Evolutionary conservation across 2,329 filamentous ascomycete genomes (phyloP).

Genomic region (Trematosphaeria pertusa): DNA sequence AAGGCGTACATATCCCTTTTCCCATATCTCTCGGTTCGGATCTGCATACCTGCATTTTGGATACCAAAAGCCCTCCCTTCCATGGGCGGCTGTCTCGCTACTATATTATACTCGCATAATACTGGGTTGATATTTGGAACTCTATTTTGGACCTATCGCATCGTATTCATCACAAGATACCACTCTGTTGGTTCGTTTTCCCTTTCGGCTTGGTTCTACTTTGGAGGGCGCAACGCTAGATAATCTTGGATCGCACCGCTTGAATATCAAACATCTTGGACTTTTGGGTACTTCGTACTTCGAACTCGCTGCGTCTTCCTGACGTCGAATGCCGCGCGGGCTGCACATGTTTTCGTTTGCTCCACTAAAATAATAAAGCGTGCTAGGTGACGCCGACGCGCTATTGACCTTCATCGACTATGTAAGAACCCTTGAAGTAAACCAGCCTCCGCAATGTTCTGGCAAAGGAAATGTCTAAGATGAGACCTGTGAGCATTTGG

Average conservation of each 20-base stretch:
- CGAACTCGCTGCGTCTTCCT: too few relatives aligned
- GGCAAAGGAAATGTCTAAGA: too few relatives aligned
- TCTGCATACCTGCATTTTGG: constrained; percentile 19
- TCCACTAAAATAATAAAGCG: too few relatives aligned
- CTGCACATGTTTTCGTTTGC: too few relatives aligned
- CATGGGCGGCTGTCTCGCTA: constrained; percentile 11
- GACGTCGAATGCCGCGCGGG: too few relatives aligned
- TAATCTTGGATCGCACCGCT: neutral
- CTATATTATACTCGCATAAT: constrained; percentile 12
- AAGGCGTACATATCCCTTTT: constrained; percentile 14
- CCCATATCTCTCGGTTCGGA: constrained; percentile 1
- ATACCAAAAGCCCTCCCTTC: constrained; percentile 13
- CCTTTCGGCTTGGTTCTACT: neutral
- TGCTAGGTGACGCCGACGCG: too few relatives aligned
- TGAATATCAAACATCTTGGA: constrained; percentile 5
- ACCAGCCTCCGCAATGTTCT: too few relatives aligned
- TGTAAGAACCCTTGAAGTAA: too few relatives aligned
- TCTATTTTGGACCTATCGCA: constrained; percentile 8
- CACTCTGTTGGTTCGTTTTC: constrained; percentile 22
- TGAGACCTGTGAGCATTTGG: too few relatives aligned
- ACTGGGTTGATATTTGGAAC: constrained; percentile 3
- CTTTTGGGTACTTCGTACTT: neutral
- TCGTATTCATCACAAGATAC: constrained; percentile 21
- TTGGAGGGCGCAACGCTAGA: constrained; percentile 9
- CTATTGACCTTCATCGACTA: too few relatives aligned